Evolutionary conservation across 768 basidiomycete species (phyloP), one percentile per base, ranked within the genome.

Genomic region (Suillus plorans): DNA sequence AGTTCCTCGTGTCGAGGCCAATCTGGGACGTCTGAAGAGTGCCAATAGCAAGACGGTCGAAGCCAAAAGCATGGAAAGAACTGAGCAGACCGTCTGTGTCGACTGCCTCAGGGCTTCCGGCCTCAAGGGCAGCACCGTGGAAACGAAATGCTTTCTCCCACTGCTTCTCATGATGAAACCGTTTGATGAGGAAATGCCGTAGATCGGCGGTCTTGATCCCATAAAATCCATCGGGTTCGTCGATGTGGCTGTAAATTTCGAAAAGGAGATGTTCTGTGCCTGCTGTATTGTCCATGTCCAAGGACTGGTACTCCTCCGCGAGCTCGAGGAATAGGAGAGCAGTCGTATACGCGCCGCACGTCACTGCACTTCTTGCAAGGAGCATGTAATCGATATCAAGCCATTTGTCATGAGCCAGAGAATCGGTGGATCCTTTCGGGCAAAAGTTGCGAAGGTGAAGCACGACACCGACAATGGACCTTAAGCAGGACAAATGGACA

Each of bases 181-280:
- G 87, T 67, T 88, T 90, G 60, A 95, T 81, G 42, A 99, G 83
- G 63, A 95, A 91, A 52, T 85, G 83, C 31, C 87, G 84, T n/a
- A 92, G 84, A 71, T 99, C 88, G 39, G 82, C 77, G 8, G 90
- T 88, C 66, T 89, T 83, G 65, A 99, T 95, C 6, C 95, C 95
- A 75, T 99, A 99, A 74, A 99, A 99, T 2, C 97, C 95, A 70
- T 99, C 97, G 0, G 96, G 96, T 74, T 99, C 97, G 71, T 97
- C 96, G 65, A 99, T 95, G 69, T 95, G 91, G 62, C 89, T 88
- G 72, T 99, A 99, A 59, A 99, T 94, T 59, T 91, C 90, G 78
- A 95, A 98, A 25, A 99, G 79, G 31, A 96, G 81, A 64, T 90
- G 80, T 68, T 94, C 92, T 1, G 82, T 78, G 18, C 77, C 74